Conservation (phyloP, 495 filamentous ascomycete genomes). For the Daldinia vernicosa region DNA sequence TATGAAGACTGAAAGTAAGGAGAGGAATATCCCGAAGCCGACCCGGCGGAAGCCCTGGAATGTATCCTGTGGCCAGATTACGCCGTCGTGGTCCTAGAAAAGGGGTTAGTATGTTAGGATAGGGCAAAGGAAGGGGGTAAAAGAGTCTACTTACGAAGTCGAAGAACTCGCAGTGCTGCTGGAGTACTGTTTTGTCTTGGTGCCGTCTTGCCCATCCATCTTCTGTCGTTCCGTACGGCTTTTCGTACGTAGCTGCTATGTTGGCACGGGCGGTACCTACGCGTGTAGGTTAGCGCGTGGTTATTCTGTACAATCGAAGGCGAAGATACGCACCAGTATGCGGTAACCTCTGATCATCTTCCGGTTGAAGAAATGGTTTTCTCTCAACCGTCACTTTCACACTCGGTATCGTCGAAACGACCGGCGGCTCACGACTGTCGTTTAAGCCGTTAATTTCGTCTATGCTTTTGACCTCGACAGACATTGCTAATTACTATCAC, state of each 20-base stretch:
- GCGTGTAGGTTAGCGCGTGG: background rate
- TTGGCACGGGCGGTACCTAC: conserved; percentile 50
- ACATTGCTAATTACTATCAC: conserved; percentile 11
- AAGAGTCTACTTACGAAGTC: conserved; percentile 11
- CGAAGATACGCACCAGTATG: conserved; percentile 23
- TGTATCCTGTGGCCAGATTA: conserved; percentile 63
- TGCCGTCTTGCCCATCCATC: conserved; percentile 25
- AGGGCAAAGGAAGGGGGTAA: background rate
- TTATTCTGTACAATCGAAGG: background rate
- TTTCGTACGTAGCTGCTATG: conserved; percentile 43
- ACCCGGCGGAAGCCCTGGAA: conserved; percentile 62
- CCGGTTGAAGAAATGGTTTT: conserved; percentile 42
- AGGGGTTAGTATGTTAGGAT: conserved; percentile 28
- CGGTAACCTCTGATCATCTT: conserved; percentile 34
- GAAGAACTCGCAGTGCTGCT: conserved; percentile 65
- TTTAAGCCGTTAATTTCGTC: conserved; percentile 4
- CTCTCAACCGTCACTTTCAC: conserved; percentile 40
- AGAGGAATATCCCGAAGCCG: conserved; percentile 61
- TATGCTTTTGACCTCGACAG: conserved; percentile 15
- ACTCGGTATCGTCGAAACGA: conserved; percentile 27
- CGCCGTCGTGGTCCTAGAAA: conserved; percentile 54
- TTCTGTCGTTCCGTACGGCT: conserved; percentile 48
- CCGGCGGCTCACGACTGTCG: conserved; percentile 5
- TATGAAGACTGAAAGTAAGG: conserved; percentile 53
- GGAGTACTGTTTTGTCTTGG: conserved; percentile 52